A percentile compares a stretch with the other conserved stretches of the same genome.
These are phyloP conservation scores for Triangularia verruculosa DNA, from an alignment of 2,329 filamentous ascomycete species.

Conservation along the genomic window DNA sequence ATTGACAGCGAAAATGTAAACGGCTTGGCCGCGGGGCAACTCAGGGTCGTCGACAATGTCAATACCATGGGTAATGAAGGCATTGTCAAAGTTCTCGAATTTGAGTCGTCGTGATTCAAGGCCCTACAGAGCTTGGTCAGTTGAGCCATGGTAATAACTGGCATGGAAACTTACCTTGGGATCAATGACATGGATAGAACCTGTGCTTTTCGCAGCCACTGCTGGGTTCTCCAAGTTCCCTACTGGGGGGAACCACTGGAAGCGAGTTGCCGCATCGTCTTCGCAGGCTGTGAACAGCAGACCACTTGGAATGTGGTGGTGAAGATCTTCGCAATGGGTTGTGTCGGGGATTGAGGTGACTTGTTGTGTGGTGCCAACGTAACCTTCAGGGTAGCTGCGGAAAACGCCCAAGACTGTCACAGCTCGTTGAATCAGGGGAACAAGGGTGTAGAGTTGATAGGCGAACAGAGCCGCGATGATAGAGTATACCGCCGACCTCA, in stretches of 20 bases:
- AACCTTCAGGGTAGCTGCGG: slow-evolving; percentile 16
- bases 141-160: no score
- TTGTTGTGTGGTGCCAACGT: slow-evolving; percentile 21
- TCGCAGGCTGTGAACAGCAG: slow-evolving; percentile 57
- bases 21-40: slow-evolving; percentile 34
- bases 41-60: slow-evolving; percentile 53
- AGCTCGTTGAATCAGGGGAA: slow-evolving; percentile 12
- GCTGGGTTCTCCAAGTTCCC: slow-evolving; percentile 41
- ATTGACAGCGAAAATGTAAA: slow-evolving; percentile 61
- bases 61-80: slow-evolving; percentile 60
- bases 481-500: slow-evolving; percentile 21
- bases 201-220: slow-evolving; percentile 36
- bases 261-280: slow-evolving; percentile 40
- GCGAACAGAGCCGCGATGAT: slow-evolving; percentile 22
- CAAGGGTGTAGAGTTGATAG: slow-evolving; percentile 18
- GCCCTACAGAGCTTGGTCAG: background rate
- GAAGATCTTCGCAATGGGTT: slow-evolving; percentile 57
- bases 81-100: slow-evolving; percentile 49
- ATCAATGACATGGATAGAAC: slow-evolving; percentile 52
- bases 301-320: slow-evolving; percentile 48
- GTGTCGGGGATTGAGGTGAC: slow-evolving; percentile 50
- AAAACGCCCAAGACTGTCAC: slow-evolving; percentile 22
- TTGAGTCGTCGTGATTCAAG: slow-evolving; percentile 35
- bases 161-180: no score
- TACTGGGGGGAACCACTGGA: slow-evolving; percentile 52